Base-by-base conservation (phyloP, 2,329 filamentous ascomycete genomes). In the Anthostomella pinea region DNA sequence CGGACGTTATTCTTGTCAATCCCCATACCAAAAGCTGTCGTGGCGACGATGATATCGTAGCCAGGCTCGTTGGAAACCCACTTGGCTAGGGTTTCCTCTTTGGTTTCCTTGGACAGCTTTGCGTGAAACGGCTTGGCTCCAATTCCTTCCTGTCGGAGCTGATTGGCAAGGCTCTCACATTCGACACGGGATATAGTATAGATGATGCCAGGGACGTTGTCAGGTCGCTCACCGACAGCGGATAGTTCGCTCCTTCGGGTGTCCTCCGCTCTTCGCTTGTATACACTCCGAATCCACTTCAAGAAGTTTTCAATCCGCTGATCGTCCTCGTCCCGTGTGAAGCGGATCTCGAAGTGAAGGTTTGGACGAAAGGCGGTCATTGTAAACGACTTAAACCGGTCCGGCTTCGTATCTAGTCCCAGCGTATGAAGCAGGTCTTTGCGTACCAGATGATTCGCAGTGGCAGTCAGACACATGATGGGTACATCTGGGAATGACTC, bases 11-110 rank as follows among this genome's bases (percentile, higher is more conserved):
- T 81, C 62, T 96, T 96, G 63, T 97, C 90, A 47, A 97, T 96
- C 17, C 91, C 91, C 91, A 97, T 97, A 3, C 91, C 91, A 54
- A 97, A 97, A 0, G 91, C 91, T 2, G 88, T 97, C 0, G 91
- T 97, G 2, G 91, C 91, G 18, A 96, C 89, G 43, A 97, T 91
- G 31, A 97, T 81, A 59, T 93, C 89, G 64, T 93, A 95, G 1
- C 85, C 85, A 17, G 76, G 72, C 35, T 79, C 75, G 58, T 87
- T 85, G 36, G 74, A 72, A 29, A 89, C 81, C 86, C 86, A 91
- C 13, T 76, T 75, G 11, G 73, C 64, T 4, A 90, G 70, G 2
- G 84, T 84, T 40, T 85, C 77, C 48, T 85, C 82, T 54, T 88
- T 89, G 38, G 77, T 72, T 6, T 81, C 69, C 55, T 81, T 76